Evolutionary conservation across 768 basidiomycete species (phyloP), one percentile per base, ranked within the genome.

Genomic region (Mycena polygramma): DNA sequence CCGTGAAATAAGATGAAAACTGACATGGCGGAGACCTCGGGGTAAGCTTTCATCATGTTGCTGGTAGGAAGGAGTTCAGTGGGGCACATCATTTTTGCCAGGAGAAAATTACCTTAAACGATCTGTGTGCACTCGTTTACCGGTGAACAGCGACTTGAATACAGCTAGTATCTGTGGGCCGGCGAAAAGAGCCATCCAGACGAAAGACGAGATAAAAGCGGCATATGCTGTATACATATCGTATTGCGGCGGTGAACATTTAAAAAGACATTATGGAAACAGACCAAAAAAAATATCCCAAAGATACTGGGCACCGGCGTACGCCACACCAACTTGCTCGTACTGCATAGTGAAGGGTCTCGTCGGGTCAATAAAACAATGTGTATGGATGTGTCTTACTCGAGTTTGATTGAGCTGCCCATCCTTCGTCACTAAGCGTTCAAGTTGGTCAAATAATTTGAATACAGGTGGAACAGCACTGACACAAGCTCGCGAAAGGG

Each of bases 151-250:
- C 17, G 66, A 58, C 10, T 55, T 61, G 39, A 35, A 53, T 39
- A 61, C 46, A 13, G 30, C 5, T 35, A 55, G 5, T 24, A 68
- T 37, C 43, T 68, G 43, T 1, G 66, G 66, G 2, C 59, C 59
- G 14, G 46, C 51, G 24, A 68, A 68, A 2, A 68, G 59, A 9
- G 37, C 66, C 20, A 68, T 45, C 66, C 66, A 68, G 1, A 68
- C 59, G 20, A 68, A 68, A 13, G 66, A 37, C 22, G 66, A 68
- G 26, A 68, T 41, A 41, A 45, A 68, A 24, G 66, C 43, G 3
- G 66, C 58, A 35, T 68, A 68, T 43, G 60, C 57, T 54, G 35
- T 37, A 15, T 4, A 1, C 4, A 45, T 2, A n/a, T 48, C 20
- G n/a, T 9, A 6, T 43, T 43, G 17, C 10, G 13, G 17, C 41